Evolutionary conservation across 345 rosid species (phyloP), one percentile per base, ranked within the genome.

Genomic region (Rhodomyrtus tomentosa): DNA sequence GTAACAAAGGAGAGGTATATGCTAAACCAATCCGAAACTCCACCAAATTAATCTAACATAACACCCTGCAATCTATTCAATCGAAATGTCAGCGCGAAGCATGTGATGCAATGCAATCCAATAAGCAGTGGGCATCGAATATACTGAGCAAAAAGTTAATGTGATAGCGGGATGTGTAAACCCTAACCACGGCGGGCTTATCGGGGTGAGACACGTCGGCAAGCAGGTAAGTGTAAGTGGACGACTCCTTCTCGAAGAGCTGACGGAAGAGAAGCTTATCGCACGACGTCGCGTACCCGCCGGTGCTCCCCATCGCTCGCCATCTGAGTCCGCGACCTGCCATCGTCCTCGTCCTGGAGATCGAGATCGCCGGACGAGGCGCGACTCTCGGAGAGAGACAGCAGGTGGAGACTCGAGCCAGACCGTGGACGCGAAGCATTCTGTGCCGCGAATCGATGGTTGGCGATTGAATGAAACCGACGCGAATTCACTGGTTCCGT

Each of bases 231-330:
- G 99, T 95, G 84, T 79, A 97, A 18, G 99, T 97, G 3, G 90
- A 95, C 11, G 99, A 95, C 5, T 95, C 98, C 90, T 92, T 91
- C 94, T 97, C 98, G 58, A 95, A 97, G 83, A 95, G 90, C 89
- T 97, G 99, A 58, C 98, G 98, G 85, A 97, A 95, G 87, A 97
- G 85, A 40, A 97, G 94, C 79, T 74, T 74, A 12, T 42, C 73
- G 72, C 82, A 84, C 50, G 85, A 74, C 72, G 85, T 53, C 36
- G 82, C 53, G 85, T 76, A 53, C 29, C 72, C 53, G 73, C 81
- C 9, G 18, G 32, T 22, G 85, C 52, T 40, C 73, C 62, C 80
- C 85, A 50, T 4, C 40, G 85, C 59, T 21, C 49, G 80, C 55
- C 55, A 49, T 50, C 54, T 68, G 45, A 68, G 80, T 27, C 76